Evolutionary conservation across 2,329 filamentous ascomycete species (phyloP), one percentile per base, ranked within the genome.

Genomic region (Bipolaris oryzae): DNA sequence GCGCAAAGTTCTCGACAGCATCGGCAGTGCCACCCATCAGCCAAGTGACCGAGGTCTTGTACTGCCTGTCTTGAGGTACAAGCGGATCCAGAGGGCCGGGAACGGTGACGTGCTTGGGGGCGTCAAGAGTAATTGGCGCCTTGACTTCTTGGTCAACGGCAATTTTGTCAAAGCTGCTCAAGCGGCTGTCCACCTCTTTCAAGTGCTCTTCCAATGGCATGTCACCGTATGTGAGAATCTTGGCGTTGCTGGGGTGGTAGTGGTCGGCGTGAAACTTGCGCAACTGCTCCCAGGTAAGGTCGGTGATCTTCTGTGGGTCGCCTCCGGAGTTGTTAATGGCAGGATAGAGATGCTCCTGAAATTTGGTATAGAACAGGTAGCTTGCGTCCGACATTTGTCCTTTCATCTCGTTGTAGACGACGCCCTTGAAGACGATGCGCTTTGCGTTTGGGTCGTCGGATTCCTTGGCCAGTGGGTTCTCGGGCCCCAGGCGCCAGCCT

Each of bases 331-430:
- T 98, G 79, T 99, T 90, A 75, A 99, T 89, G 35, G 89, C 89
- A 0, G 95, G 95, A 73, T 96, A 95, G 51, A 99, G 91, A 74
- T 95, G 89, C 68, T 98, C 92, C 73, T 96, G 92, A 77, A 96
- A 99, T 50, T 89, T 86, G 65, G 97, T 96, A 76, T 97, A 98
- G 80, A 91, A 99, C 0, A 98, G 81, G 70, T 99, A 99, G 64
- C 92, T 92, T 6, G 94, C 92, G 75, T 99, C 95, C 2, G 95
- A 98, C 88, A 98, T 96, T 73, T 97, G 93, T 0, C 95, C 95
- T 79, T 99, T 99, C 95, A 99, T 99, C 80, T 99, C 95, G 71
- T 99, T 99, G 80, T 98, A 98, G 0, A 98, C 94, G 1, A 98
- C 95, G 23, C 94, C 94, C 79, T 98, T 98, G 83, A 98, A 98